Conservation (phyloP, 768 basidiomycete genomes). For the Cantharellus anzutake region DNA sequence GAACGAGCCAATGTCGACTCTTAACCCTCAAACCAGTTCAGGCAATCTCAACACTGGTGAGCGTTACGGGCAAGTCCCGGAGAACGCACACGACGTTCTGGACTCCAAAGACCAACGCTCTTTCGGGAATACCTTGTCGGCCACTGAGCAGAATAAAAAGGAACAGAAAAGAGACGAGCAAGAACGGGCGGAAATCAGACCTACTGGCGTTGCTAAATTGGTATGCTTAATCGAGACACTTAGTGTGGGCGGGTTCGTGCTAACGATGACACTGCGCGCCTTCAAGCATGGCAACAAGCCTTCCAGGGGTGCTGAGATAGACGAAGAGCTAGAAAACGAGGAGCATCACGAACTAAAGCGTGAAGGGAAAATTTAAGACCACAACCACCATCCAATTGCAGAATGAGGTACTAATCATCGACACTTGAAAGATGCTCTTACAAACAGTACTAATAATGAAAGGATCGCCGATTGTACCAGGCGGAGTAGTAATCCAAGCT, state of each 20-base stretch:
- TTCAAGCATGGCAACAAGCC: constrained; percentile 36
- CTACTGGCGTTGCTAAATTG: constrained; percentile 1
- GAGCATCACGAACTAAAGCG: constrained; percentile 29
- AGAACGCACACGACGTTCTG: background rate
- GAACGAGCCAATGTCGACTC: background rate
- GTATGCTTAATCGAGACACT: constrained; percentile 3
- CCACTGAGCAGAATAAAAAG: background rate
- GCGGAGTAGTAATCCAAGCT: no score
- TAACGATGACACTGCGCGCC: background rate
- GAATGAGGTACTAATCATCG: no score
- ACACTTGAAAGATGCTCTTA: no score
- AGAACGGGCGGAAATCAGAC: background rate
- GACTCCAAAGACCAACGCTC: background rate
- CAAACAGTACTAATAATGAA: no score
- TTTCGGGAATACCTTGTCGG: background rate
- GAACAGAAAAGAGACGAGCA: background rate
- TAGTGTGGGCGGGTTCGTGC: background rate
- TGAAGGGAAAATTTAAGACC: constrained; percentile 18
- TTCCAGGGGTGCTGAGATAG: constrained; percentile 37
- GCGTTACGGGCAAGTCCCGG: background rate
- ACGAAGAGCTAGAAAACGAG: constrained; percentile 33
- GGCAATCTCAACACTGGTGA: background rate
- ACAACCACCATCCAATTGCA: no score
- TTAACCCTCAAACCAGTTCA: background rate
- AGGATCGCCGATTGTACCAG: no score